A percentile compares a stretch with the other conserved stretches of the same genome.
phyloP scores from a whole-genome alignment of 2,329 filamentous ascomycete genomes.

The Hymenotorrendiella dingleyae region DNA sequence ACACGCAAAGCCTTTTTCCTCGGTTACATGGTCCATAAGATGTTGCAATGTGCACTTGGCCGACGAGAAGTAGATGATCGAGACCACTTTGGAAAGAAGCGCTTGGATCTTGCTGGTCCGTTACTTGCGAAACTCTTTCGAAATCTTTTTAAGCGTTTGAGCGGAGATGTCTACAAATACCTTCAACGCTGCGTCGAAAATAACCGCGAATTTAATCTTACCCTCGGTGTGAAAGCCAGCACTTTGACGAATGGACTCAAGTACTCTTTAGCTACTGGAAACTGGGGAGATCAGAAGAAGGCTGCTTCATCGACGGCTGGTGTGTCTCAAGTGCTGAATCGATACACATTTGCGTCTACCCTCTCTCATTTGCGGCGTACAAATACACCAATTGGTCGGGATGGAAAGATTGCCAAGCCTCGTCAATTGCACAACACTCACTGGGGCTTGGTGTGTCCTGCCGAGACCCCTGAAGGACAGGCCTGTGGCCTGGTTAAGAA shows the following conservation, averaged over 20 bases:
- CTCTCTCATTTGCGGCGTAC: slow-evolving; percentile 94
- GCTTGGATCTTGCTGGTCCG: slow-evolving; percentile 88
- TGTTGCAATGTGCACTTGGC: slow-evolving; percentile 88
- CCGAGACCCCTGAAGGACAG: slow-evolving; percentile 96
- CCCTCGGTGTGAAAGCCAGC: slow-evolving; percentile 82
- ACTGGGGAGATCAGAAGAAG: slow-evolving; percentile 99
- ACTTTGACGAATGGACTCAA: slow-evolving; percentile 92
- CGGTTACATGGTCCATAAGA: slow-evolving; percentile 96
- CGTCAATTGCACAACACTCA: slow-evolving; percentile 98
- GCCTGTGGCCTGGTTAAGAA: slow-evolving; percentile 99
- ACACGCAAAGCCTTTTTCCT: slow-evolving; percentile 97
- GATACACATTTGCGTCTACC: slow-evolving; percentile 95
- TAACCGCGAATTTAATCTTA: slow-evolving; percentile 82
- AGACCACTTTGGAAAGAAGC: slow-evolving; percentile 99
- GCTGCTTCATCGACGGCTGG: slow-evolving; percentile 90
- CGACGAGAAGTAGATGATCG: slow-evolving; percentile 92
- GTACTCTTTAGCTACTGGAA: slow-evolving; percentile 94
- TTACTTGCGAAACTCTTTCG: slow-evolving; percentile 95
- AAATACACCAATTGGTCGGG: slow-evolving; percentile 94
- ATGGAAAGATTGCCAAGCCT: slow-evolving; percentile 97
- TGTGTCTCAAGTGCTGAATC: slow-evolving; percentile 95
- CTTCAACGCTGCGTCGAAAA: slow-evolving; percentile 88
- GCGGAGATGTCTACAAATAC: slow-evolving; percentile 84
- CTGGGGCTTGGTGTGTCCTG: slow-evolving; percentile 95
- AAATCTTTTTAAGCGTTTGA: slow-evolving; percentile 83